Base-by-base conservation (phyloP, 768 basidiomycete species). In the Lyophyllum atratum region DNA sequence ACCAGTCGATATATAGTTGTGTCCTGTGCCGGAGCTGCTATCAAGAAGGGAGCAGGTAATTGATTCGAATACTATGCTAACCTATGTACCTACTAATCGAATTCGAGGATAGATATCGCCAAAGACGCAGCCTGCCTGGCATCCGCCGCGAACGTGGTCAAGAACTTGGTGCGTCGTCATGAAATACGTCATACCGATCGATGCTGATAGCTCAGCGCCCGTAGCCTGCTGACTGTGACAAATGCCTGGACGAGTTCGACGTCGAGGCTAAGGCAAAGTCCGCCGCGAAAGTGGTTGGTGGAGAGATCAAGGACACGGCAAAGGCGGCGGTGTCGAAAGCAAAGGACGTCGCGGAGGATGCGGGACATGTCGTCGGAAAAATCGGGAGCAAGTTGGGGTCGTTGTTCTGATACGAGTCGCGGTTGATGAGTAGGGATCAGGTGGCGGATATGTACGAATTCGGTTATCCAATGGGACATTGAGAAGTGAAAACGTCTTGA, bases 121-220 rank as follows among this genome's bases (percentile, higher is more conserved):
- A 22, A 55, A 9, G 58, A 62, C 42, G 61, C 58, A 17, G 50
- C 31, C 17, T 62, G 61, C 37, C 58, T 62, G 4, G 58, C 61
- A 12, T 29, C 49, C 14, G 61, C 61, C 12, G 34, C 52, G 10
- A 59, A 59, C 28, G 42, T 50, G 9, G 55, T 44, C 17, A 51
- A 46, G 9, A 62, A 62, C 45, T 1, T 54, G 17, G 61, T 62
- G 25, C 2, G 21, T 19, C 17, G 48, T 42, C 11, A 9, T 26
- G 19, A 15, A 22, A 4, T 31, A 10, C n/a, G 26, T 29, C 34
- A 33, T 10, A 2, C 22, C n/a, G n/a, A n/a, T n/a, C n/a, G n/a
- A n/a, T n/a, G n/a, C n/a, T n/a, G n/a, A n/a, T 48, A 37, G 21
- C 22, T 22, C 22, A 11, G 5, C 22, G 45, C 34, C 3, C 34